Conservation (phyloP, 768 basidiomycete genomes). For the Brasilioporus rufonigricans region DNA sequence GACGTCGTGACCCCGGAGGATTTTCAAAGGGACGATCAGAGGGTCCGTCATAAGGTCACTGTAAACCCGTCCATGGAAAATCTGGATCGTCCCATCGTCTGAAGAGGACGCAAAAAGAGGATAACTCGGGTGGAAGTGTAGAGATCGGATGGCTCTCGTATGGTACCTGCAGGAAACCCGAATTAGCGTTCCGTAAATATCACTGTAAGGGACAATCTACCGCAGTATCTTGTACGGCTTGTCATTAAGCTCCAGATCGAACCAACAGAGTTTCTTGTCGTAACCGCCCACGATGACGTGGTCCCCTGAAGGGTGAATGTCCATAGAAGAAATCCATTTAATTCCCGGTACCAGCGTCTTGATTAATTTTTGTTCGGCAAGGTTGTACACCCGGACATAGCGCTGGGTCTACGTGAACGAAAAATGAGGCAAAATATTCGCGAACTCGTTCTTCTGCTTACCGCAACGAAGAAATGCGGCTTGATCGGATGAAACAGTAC, state of each 20-base stretch:
- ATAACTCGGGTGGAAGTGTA: conserved; percentile 92
- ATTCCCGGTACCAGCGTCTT: conserved; percentile 96
- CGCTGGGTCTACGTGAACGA: conserved; percentile 74
- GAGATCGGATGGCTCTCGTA: conserved; percentile 85
- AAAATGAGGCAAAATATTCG: conserved; percentile 11
- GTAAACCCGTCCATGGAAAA: conserved; percentile 95
- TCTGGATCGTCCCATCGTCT: conserved; percentile 94
- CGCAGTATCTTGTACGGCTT: conserved; percentile 97
- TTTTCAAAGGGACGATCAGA: conserved; percentile 95
- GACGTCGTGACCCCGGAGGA: conserved; percentile 87
- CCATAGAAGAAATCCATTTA: conserved; percentile 96
- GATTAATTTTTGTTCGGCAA: conserved; percentile 88
- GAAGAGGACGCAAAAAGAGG: conserved; percentile 96
- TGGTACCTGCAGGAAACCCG: conserved; percentile 66
- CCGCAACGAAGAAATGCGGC: conserved; percentile 97
- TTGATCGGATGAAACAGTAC: conserved; percentile 94
- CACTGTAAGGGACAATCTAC: conserved; percentile 37
- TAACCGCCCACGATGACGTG: conserved; percentile 97
- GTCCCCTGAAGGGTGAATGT: conserved; percentile 93
- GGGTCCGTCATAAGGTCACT: conserved; percentile 97
- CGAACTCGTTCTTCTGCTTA: conserved; percentile 41
- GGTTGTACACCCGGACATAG: conserved; percentile 92
- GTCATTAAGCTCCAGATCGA: conserved; percentile 93
- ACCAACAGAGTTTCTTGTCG: conserved; percentile 98
- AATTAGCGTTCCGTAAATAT: conserved; percentile 11